Conservation (phyloP, 306 rosid species). For the Herpetospermum pedunculosum region DNA sequence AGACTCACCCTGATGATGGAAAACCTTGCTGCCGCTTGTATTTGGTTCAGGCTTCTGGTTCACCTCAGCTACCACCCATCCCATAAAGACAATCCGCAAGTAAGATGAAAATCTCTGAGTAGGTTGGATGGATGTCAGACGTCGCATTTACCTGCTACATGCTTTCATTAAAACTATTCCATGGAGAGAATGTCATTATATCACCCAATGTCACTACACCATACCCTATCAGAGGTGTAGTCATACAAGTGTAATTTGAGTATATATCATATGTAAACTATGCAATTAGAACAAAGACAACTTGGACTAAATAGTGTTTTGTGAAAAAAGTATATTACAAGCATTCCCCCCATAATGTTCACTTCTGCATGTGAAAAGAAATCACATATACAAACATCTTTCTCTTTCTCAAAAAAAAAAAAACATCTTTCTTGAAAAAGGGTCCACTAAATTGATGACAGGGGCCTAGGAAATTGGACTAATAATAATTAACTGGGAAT, state of each 20-base stretch:
- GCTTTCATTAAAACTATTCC: conserved; percentile 45
- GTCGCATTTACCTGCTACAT: conserved; percentile 30
- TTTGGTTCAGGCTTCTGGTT: conserved; percentile 89
- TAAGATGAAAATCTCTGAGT: not conserved
- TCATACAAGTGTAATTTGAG: conserved; percentile 14
- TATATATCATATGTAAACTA: not conserved
- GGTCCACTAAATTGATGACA: not conserved
- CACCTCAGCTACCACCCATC: conserved; percentile 35
- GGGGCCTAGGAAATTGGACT: not conserved
- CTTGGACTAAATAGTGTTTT: not conserved
- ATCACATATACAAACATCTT: not conserved
- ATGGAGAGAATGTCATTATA: conserved; percentile 18
- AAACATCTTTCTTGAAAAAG: not conserved
- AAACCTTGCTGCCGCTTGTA: conserved; percentile 81
- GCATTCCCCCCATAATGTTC: not conserved
- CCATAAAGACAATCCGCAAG: conserved; percentile 14
- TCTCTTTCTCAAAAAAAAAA: not conserved
- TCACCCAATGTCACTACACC: conserved; percentile 12
- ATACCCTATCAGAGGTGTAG: conserved; percentile 19
- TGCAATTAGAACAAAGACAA: not conserved
- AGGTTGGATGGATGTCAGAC: not conserved
- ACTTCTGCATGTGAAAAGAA: not conserved
- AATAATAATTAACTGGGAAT: not conserved
- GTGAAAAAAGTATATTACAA: not conserved
- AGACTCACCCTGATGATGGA: conserved; percentile 87